phyloP scores from a whole-genome alignment of 2,329 filamentous ascomycete species.

The Hypoxylon sp. region DNA sequence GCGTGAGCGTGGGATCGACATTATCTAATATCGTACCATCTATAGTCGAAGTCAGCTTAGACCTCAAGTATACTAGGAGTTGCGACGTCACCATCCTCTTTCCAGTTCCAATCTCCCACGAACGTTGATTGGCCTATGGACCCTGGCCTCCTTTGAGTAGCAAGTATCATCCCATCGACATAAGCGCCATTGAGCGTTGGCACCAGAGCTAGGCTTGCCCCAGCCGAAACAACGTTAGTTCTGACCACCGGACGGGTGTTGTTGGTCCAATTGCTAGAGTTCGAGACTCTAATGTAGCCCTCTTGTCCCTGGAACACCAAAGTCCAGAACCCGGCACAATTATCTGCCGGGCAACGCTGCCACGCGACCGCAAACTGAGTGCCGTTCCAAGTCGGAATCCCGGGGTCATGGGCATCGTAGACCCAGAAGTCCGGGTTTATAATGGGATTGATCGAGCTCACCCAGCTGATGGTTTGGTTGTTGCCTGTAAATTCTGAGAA shows the following conservation, averaged over 20 bases:
- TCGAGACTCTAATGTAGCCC: conserved; percentile 39
- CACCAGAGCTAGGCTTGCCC: conserved; percentile 38
- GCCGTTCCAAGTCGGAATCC: conserved; percentile 29
- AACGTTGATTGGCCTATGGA: conserved; percentile 32
- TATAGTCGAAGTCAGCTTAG: conserved; percentile 16
- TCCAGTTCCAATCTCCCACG: conserved; percentile 33
- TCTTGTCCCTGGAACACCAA: conserved; percentile 40
- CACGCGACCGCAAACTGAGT: conserved; percentile 40
- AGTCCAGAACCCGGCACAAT: conserved; percentile 34
- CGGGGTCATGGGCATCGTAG: conserved; percentile 17
- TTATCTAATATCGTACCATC: conserved; percentile 34
- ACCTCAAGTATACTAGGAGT: too few species aligned
- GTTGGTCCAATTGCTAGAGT: conserved; percentile 38
- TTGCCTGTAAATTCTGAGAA: conserved; percentile 26
- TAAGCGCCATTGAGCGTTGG: conserved; percentile 29
- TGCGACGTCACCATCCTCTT: conserved; percentile 29
- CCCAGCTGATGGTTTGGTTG: conserved; percentile 23
- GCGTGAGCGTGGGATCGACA: conserved; percentile 30
- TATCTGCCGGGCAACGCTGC: conserved; percentile 33
- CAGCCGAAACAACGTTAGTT: conserved; percentile 27
- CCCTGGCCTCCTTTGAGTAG: conserved; percentile 31
- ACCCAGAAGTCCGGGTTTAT: conserved; percentile 36
- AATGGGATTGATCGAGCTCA: conserved; percentile 23
- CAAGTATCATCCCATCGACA: conserved; percentile 34
- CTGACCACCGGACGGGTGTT: conserved; percentile 22